phyloP scores from a whole-genome alignment of 306 rosid genomes.

The Cucurbita argyrosperma region DNA sequence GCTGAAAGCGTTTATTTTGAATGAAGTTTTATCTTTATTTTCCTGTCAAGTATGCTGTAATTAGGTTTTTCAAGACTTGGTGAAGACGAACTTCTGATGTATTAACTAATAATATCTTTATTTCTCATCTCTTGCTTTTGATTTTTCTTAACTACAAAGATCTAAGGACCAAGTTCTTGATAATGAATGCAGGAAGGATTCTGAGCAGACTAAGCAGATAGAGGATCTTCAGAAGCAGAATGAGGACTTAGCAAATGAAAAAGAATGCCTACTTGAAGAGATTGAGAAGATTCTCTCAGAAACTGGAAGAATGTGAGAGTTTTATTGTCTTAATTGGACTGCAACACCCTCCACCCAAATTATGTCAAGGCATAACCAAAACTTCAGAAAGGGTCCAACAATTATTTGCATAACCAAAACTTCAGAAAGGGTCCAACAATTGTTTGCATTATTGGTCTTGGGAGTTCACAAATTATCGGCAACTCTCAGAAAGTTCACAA shows the following conservation, averaged over 20 bases:
- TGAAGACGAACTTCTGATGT: neutral
- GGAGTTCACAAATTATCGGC: neutral
- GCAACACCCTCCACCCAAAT: neutral
- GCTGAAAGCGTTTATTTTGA: neutral
- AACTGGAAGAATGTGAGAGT: constrained; percentile 28
- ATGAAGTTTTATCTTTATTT: neutral
- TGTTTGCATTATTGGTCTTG: neutral
- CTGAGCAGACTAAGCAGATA: constrained; percentile 89
- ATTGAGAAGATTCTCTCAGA: constrained; percentile 62
- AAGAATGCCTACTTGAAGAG: constrained; percentile 75
- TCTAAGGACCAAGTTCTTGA: neutral
- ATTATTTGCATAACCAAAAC: neutral
- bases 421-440: neutral
- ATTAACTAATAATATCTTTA: neutral
- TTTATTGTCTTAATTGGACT: neutral
- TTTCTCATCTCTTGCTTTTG: neutral
- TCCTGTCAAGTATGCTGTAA: neutral
- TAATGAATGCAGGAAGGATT: constrained; percentile 67
- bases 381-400: neutral
- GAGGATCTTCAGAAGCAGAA: constrained; percentile 91
- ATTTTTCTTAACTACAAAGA: neutral
- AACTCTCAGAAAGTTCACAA: neutral
- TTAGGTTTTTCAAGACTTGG: neutral
- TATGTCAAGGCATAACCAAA: neutral
- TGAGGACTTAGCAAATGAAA: constrained; percentile 64